These are phyloP conservation scores for Suhomyces bolitotheri DNA, from an alignment of 1,139 yeast species.

Conservation along the genomic window DNA sequence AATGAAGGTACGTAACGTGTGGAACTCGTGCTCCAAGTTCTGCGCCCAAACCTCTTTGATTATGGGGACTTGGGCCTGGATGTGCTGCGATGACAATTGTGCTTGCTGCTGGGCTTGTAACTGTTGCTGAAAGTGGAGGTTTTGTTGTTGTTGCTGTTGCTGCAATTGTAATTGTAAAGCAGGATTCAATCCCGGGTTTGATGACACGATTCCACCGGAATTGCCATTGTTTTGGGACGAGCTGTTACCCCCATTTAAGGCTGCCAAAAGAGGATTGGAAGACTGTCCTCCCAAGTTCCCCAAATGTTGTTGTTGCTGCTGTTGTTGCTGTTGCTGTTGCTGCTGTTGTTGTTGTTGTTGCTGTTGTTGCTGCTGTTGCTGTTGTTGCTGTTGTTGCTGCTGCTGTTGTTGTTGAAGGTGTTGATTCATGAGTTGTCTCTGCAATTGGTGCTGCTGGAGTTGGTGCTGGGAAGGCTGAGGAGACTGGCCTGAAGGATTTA, in stretches of 20 bases:
- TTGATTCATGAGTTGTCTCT: slow-evolving; percentile 41
- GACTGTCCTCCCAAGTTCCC: slow-evolving; percentile 26
- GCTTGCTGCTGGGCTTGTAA: slow-evolving; percentile 20
- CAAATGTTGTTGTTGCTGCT: slow-evolving; percentile 23
- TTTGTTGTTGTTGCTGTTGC: slow-evolving; percentile 22
- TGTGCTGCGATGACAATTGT: slow-evolving; percentile 21
- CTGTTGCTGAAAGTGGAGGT: slow-evolving; percentile 14
- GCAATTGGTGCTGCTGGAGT: slow-evolving; percentile 41
- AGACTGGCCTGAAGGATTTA: slow-evolving; percentile 30
- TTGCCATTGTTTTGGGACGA: slow-evolving; percentile 7
- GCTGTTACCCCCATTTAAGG: slow-evolving; percentile 32
- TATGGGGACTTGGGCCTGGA: slow-evolving; percentile 33
- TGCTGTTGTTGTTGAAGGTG: slow-evolving; percentile 25
- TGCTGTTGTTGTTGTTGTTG: slow-evolving; percentile 23
- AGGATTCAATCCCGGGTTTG: slow-evolving; percentile 28
- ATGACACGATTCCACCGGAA: slow-evolving; percentile 5
- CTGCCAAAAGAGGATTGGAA: slow-evolving; percentile 41
- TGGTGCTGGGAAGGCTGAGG: slow-evolving; percentile 44
- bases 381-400: slow-evolving; percentile 17
- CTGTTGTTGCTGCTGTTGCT: slow-evolving; percentile 21
- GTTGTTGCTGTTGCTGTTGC: slow-evolving; percentile 9
- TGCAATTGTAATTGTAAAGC: slow-evolving; percentile 36
- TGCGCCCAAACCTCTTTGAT: slow-evolving; percentile 81
- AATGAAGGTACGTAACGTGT: slow-evolving; percentile 66
- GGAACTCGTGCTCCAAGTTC: slow-evolving; percentile 82